Percentiles rank a stretch among this genome's conserved stretches.
Evolutionary conservation across 148 eudicot species (phyloP).

Genomic region (Simmondsia chinensis): DNA sequence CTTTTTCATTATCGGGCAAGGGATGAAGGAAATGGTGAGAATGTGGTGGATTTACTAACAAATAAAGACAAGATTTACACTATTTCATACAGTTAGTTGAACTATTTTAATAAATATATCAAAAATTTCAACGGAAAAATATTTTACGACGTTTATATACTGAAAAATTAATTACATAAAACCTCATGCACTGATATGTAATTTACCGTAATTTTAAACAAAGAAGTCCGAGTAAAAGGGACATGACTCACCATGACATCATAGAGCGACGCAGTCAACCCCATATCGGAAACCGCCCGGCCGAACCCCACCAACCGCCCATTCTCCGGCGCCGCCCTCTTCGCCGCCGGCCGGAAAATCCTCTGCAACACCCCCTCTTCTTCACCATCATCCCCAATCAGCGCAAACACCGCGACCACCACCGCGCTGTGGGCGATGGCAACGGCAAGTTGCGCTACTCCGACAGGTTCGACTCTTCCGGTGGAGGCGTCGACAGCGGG

Average conservation of each 20-base stretch:
- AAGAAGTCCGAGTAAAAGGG: neutral
- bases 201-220: neutral
- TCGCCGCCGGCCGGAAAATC: slow-evolving; percentile 27
- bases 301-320: slow-evolving; percentile 76
- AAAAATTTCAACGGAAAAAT: too few species aligned
- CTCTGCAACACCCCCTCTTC: slow-evolving; percentile 17
- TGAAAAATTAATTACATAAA: neutral
- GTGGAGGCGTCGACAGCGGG: slow-evolving; percentile 17
- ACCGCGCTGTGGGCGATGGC: slow-evolving; percentile 58
- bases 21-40: too few species aligned
- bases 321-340: slow-evolving; percentile 29
- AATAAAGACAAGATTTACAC: too few species aligned
- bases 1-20: too few species aligned
- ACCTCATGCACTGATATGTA: too few species aligned
- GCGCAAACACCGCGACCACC: slow-evolving; percentile 53
- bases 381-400: slow-evolving; percentile 17
- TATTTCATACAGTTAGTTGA: too few species aligned
- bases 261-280: slow-evolving; percentile 69
- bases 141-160: too few species aligned
- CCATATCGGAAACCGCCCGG: slow-evolving; percentile 66
- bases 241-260: slow-evolving; percentile 69
- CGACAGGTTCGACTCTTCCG: slow-evolving; percentile 24
- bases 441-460: slow-evolving; percentile 39
- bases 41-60: too few species aligned
- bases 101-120: too few species aligned